These are phyloP conservation scores for Xylaria sp. DNA, from an alignment of 2,329 filamentous ascomycete genomes.

Conservation along the genomic window DNA sequence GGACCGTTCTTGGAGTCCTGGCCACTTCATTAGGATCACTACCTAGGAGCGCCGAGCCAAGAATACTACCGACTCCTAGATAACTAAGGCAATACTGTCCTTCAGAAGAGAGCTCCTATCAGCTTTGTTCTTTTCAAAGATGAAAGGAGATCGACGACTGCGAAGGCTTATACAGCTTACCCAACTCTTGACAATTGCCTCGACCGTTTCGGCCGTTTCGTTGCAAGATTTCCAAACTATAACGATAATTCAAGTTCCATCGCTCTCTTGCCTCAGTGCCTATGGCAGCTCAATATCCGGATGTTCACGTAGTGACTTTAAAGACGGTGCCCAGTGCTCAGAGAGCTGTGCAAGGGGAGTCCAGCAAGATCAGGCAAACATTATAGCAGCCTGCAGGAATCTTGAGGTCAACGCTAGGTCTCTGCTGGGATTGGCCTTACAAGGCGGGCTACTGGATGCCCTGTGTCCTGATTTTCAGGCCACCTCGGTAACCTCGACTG, in stretches of 20 bases:
- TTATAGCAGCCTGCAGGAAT: constrained; percentile 40
- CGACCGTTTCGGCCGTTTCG: constrained; percentile 44
- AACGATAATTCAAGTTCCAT: constrained; percentile 43
- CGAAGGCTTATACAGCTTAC: constrained; percentile 37
- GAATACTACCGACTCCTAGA: constrained; percentile 4
- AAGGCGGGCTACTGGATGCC: constrained; percentile 41
- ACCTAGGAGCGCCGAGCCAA: constrained; percentile 1
- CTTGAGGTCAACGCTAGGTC: constrained; percentile 41
- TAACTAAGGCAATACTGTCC: constrained; percentile 1
- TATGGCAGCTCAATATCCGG: constrained; percentile 43
- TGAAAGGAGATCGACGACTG: constrained; percentile 34
- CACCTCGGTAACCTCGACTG: constrained; percentile 42
- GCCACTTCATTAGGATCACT: not conserved
- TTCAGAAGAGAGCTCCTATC: not conserved
- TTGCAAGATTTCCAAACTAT: constrained; percentile 46
- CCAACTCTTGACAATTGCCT: constrained; percentile 39
- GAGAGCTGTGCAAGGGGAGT: constrained; percentile 44
- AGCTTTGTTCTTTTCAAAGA: constrained; percentile 13
- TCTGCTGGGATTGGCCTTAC: constrained; percentile 43
- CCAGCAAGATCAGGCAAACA: constrained; percentile 29
- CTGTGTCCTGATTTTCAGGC: constrained; percentile 42
- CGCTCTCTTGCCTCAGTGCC: constrained; percentile 42
- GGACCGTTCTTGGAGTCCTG: not conserved
- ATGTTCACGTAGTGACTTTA: constrained; percentile 43
- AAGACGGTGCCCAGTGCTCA: constrained; percentile 43